Conservation (phyloP, 208 protist species). For the Trichomonas tenax region DNA sequence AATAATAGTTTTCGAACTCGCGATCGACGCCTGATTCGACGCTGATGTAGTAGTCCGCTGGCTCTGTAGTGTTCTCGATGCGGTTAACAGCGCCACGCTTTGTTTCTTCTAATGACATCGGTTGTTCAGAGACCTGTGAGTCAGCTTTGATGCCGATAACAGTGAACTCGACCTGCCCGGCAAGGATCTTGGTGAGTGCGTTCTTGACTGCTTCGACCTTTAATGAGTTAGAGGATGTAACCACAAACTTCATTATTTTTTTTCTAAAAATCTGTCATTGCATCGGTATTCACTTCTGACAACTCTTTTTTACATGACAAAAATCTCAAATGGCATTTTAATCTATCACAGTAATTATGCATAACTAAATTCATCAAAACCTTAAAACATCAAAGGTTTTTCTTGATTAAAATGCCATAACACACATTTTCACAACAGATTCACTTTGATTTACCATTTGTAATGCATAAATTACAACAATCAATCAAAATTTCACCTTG, state of each 20-base stretch:
- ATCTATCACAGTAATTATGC: too few relatives aligned
- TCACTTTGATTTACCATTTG: too few relatives aligned
- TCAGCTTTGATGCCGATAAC: neutral
- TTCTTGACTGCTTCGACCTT: neutral
- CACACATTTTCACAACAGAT: too few relatives aligned
- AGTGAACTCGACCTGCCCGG: neutral
- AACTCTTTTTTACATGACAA: too few relatives aligned
- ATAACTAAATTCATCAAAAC: too few relatives aligned
- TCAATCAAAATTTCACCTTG: too few relatives aligned
- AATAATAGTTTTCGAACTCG: neutral
- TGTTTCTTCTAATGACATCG: neutral
- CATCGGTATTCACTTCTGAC: too few relatives aligned
- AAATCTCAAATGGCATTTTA: too few relatives aligned
- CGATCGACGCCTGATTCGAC: neutral
- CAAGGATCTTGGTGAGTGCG: neutral
- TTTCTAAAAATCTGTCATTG: too few relatives aligned
- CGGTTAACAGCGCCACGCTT: neutral
- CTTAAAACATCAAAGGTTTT: too few relatives aligned
- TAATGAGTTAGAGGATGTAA: neutral
- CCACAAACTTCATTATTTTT: constrained; percentile 18
- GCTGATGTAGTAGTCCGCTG: neutral
- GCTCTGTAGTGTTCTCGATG: neutral
- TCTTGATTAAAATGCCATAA: too few relatives aligned
- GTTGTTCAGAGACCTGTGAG: neutral
- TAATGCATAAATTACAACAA: too few relatives aligned